These are phyloP conservation scores for Cercospora citrullina DNA, from an alignment of 2,329 filamentous ascomycete genomes.

Conservation along the genomic window DNA sequence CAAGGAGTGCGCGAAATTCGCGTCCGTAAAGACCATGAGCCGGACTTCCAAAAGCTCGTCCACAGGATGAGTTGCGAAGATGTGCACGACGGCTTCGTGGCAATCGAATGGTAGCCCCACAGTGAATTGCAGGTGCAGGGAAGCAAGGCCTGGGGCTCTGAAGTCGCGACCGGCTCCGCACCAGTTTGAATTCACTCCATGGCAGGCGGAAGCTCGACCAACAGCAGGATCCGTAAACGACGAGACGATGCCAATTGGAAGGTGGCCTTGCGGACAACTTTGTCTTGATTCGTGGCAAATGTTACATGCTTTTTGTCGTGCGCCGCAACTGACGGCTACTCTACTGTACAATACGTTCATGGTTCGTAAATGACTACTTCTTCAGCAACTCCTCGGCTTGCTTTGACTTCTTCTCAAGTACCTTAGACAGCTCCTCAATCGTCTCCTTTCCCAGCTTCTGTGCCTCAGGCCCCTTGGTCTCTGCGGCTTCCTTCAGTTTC, in stretches of 20 bases:
- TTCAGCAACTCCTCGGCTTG: constrained; percentile 61
- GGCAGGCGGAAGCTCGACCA: not conserved
- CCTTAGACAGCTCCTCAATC: constrained; percentile 63
- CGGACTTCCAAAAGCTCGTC: not conserved
- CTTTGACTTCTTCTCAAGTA: constrained; percentile 61
- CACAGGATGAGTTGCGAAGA: not conserved
- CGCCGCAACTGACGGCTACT: not conserved
- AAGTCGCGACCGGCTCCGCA: not conserved
- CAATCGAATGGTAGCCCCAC: not conserved
- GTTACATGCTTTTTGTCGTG: constrained; percentile 1
- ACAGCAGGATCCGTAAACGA: not conserved
- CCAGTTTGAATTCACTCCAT: not conserved
- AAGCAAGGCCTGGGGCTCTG: not conserved
- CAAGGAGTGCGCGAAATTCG: not conserved
- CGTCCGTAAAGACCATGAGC: not conserved
- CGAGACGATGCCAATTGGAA: not conserved
- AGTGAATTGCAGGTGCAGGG: not conserved
- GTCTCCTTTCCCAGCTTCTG: constrained; percentile 69
- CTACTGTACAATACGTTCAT: not conserved
- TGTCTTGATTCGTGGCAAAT: not conserved
- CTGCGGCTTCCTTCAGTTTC: constrained; percentile 63
- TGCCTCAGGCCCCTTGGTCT: constrained; percentile 69
- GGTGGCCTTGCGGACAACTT: not conserved
- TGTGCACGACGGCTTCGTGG: not conserved
- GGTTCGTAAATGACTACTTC: constrained; percentile 19